Evolutionary conservation across 2,329 filamentous ascomycete genomes (phyloP).

Genomic region (Mollisiaceae sp.): DNA sequence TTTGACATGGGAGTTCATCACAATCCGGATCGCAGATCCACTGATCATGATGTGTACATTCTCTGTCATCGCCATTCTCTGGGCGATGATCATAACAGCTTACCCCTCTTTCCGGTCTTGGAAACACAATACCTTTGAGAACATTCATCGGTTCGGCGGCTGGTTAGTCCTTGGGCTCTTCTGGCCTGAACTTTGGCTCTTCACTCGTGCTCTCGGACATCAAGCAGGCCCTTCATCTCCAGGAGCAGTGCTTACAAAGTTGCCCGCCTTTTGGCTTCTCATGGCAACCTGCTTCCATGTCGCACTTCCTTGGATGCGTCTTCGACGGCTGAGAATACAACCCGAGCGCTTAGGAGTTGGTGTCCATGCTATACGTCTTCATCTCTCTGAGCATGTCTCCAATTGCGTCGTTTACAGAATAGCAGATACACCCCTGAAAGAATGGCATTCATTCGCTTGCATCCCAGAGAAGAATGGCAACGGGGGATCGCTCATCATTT

Average conservation of each 20-base stretch:
- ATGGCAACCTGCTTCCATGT: slow-evolving; percentile 56
- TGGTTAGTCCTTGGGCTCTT: slow-evolving; percentile 58
- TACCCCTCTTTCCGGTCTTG: slow-evolving; percentile 55
- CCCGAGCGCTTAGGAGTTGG: slow-evolving; percentile 60
- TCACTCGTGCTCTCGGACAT: slow-evolving; percentile 33
- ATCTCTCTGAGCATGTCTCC: slow-evolving; percentile 53
- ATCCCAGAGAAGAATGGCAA: slow-evolving; percentile 52
- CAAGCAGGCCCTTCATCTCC: slow-evolving; percentile 23
- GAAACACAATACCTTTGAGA: slow-evolving; percentile 61
- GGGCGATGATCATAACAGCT: slow-evolving; percentile 54
- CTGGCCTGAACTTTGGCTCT: slow-evolving; percentile 53
- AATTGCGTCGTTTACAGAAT: slow-evolving; percentile 53
- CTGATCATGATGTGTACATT: slow-evolving; percentile 32
- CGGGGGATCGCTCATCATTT: slow-evolving; percentile 60
- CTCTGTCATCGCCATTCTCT: slow-evolving; percentile 50
- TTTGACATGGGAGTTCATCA: slow-evolving; percentile 32
- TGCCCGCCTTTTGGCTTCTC: slow-evolving; percentile 63
- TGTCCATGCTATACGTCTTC: slow-evolving; percentile 60
- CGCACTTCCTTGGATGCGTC: slow-evolving; percentile 62
- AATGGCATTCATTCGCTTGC: slow-evolving; percentile 65
- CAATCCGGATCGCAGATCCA: slow-evolving; percentile 28
- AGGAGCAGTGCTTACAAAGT: slow-evolving; percentile 30
- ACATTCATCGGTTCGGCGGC: slow-evolving; percentile 60
- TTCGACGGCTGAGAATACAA: slow-evolving; percentile 58
- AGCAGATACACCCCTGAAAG: slow-evolving; percentile 53